phyloP scores from a whole-genome alignment of 2,329 filamentous ascomycete genomes.

The Drechslera avenae region DNA sequence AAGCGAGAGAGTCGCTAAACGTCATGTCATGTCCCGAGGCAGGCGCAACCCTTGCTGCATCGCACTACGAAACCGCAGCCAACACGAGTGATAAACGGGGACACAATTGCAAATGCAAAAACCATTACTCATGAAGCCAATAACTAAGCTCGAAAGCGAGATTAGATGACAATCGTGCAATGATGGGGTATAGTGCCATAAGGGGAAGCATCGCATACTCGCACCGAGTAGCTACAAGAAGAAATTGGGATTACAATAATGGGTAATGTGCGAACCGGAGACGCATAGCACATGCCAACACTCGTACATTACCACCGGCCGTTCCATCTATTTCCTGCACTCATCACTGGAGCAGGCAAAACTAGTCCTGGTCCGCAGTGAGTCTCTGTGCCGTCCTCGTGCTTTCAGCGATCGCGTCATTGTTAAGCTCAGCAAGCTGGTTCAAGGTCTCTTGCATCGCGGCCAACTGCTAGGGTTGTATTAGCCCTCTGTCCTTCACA shows the following conservation, averaged over 20 bases:
- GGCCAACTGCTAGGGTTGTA: constrained; percentile 45
- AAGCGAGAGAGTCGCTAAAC: too few relatives aligned
- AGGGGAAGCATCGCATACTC: constrained; percentile 1
- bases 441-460: constrained; percentile 46
- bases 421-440: constrained; percentile 44
- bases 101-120: background rate
- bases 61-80: too few relatives aligned
- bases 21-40: too few relatives aligned
- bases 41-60: too few relatives aligned
- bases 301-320: background rate
- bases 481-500: constrained; percentile 26
- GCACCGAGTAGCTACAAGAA: background rate
- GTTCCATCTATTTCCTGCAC: background rate
- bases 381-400: constrained; percentile 40
- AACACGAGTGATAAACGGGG: background rate
- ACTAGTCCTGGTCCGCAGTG: constrained; percentile 35
- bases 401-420: constrained; percentile 43
- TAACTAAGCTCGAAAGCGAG: too few relatives aligned
- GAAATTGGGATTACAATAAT: background rate
- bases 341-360: background rate
- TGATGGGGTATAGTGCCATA: constrained; percentile 18
- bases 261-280: background rate
- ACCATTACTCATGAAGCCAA: background rate
- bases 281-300: constrained; percentile 1
- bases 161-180: background rate